A percentile compares a stretch with the other conserved stretches of the same genome.
phyloP scores from a whole-genome alignment of 345 rosid species.

The Gossypium thurberi region DNA sequence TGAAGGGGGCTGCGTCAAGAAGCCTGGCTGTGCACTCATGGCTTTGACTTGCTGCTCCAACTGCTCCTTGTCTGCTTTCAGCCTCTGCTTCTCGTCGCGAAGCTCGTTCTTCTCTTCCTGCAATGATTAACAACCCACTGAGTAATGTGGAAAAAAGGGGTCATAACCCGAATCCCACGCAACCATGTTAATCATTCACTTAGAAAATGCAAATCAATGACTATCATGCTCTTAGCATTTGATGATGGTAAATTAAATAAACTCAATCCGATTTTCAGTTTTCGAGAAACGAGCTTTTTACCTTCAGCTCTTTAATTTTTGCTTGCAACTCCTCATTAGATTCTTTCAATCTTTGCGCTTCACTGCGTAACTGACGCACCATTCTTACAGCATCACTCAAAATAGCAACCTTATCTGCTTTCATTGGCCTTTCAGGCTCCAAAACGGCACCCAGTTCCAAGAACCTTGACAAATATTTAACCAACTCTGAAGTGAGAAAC shows the following conservation, averaged over 20 bases:
- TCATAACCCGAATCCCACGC: not conserved
- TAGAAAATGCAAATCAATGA: not conserved
- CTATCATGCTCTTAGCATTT: not conserved
- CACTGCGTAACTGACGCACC: slow-evolving; percentile 65
- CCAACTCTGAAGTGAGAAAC: slow-evolving; percentile 6
- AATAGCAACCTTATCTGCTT: slow-evolving; percentile 85
- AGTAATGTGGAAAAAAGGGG: not conserved
- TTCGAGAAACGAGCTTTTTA: slow-evolving; percentile 7
- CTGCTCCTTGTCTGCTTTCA: slow-evolving; percentile 55
- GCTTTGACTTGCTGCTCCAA: slow-evolving; percentile 61
- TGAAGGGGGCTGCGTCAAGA: slow-evolving; percentile 47
- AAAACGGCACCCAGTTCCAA: slow-evolving; percentile 66
- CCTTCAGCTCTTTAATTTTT: slow-evolving; percentile 41
- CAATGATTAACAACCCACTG: slow-evolving; percentile 3
- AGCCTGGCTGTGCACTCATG: slow-evolving; percentile 53
- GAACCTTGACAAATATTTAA: slow-evolving; percentile 43
- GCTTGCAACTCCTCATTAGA: slow-evolving; percentile 49
- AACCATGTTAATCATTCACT: not conserved
- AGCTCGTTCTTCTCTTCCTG: slow-evolving; percentile 90
- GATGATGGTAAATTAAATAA: not conserved
- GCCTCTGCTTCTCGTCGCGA: slow-evolving; percentile 62
- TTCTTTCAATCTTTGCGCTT: slow-evolving; percentile 72
- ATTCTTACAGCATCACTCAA: slow-evolving; percentile 63
- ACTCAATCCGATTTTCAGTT: not conserved
- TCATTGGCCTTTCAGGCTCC: slow-evolving; percentile 82